Base-by-base conservation (phyloP, 1,139 yeast genomes). In the Candida frijolesensis region DNA sequence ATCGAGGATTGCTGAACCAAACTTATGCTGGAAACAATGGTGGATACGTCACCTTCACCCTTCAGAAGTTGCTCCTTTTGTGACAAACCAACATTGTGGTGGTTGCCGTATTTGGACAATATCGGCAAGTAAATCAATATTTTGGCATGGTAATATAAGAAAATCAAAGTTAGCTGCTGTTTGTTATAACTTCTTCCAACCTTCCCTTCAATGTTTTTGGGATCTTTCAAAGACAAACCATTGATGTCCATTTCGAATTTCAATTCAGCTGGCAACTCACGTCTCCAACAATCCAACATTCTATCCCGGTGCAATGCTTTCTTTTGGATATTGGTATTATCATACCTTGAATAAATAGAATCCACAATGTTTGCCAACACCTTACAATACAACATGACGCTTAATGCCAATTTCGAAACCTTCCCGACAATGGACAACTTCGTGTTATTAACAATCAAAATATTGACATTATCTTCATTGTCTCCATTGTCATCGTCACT, bases 81-180 rank as follows among this genome's bases (percentile, higher is more conserved):
- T 5, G 79, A 75, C 43, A 76, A 63, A 0, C 80, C 80, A 11
- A 76, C 79, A 52, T 75, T 72, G 51, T 72, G 76, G 52, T 75
- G 78, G 54, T 72, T 68, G 1, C 79, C 80, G 53, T 67, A 71
- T 55, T 74, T 74, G 9, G 80, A 74, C 22, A 89, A 75, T 2
- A 88, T 81, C 0, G 96, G 96, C 64, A 89, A 76, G 64, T 89
- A 91, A 32, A 89, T 85, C 66, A 90, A 75, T 40, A 89, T 81
- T 56, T 87, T 85, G 4, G 96, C 94, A 62, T 88, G 88, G 65
- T 87, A 89, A 64, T 88, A 90, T 44, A 87, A 66, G 63, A 85
- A 81, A 12, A 86, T 74, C 53, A 89, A 69, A 2, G 87, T 72
- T 12, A 85, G 74, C 51, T 84, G 84, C 51, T 82, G 84, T 46